Percentiles rank a stretch among this genome's conserved stretches.
Evolutionary conservation across 345 rosid species (phyloP).

Genomic region (Acer negundo): DNA sequence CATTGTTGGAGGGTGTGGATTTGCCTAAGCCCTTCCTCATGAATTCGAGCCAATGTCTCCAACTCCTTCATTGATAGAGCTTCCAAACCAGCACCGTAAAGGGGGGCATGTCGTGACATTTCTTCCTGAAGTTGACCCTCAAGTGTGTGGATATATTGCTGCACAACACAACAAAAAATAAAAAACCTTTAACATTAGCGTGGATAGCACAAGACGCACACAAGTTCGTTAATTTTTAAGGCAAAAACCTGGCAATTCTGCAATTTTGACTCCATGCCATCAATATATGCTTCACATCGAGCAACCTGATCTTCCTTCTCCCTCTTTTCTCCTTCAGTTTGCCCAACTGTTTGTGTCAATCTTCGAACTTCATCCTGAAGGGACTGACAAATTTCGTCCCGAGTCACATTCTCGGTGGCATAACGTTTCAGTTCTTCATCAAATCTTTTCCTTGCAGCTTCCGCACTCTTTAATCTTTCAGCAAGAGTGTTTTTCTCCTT

Average conservation of each 20-base stretch:
- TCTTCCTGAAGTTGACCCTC: conserved; percentile 83
- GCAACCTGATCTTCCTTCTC: conserved; percentile 93
- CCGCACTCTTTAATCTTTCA: conserved; percentile 86
- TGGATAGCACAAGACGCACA: background rate
- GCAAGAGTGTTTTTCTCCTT: conserved; percentile 94
- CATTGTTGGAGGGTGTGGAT: conserved; percentile 78
- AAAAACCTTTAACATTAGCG: background rate
- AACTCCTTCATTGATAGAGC: conserved; percentile 89
- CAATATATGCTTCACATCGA: conserved; percentile 90
- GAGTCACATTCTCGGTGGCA: conserved; percentile 80
- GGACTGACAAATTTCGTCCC: conserved; percentile 88
- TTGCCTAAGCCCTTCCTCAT: conserved; percentile 93
- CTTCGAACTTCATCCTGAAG: conserved; percentile 87
- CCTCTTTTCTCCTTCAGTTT: conserved; percentile 92
- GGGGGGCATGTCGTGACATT: conserved; percentile 90
- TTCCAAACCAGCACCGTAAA: conserved; percentile 93
- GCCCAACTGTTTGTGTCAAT: conserved; percentile 83
- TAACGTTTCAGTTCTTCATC: conserved; percentile 88
- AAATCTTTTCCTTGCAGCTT: conserved; percentile 86
- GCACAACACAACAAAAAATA: conserved; percentile 24
- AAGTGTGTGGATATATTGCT: conserved; percentile 85
- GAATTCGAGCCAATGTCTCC: conserved; percentile 82
- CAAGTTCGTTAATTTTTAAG: background rate
- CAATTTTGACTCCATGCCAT: conserved; percentile 86
- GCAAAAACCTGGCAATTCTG: conserved; percentile 85